A percentile compares a stretch with the other conserved stretches of the same genome.
Evolutionary conservation across 768 basidiomycete genomes (phyloP).

Genomic region (Podaxis sp.): DNA sequence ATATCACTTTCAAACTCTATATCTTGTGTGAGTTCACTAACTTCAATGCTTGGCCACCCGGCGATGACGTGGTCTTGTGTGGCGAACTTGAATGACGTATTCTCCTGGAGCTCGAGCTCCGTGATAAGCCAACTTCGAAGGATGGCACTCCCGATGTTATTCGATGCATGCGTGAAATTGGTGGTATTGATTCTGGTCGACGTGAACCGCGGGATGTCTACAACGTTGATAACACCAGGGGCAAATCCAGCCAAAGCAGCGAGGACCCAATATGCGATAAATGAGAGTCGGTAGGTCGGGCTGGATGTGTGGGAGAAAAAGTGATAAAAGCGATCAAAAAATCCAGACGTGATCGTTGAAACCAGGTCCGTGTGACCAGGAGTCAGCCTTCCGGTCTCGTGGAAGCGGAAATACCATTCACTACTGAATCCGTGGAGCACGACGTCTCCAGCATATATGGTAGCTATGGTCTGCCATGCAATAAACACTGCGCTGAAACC

Average conservation of each 20-base stretch:
- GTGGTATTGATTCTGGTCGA: background rate
- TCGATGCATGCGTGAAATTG: background rate
- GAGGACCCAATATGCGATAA: background rate
- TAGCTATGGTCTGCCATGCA: background rate
- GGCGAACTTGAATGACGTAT: background rate
- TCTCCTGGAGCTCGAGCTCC: background rate
- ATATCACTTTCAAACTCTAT: background rate
- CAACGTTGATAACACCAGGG: background rate
- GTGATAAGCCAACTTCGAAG: background rate
- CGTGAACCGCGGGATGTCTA: background rate
- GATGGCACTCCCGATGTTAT: background rate
- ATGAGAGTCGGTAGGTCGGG: background rate
- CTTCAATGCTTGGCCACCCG: background rate
- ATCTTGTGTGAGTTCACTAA: background rate
- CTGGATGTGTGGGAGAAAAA: background rate
- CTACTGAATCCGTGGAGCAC: background rate
- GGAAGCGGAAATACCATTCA: background rate
- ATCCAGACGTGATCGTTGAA: background rate
- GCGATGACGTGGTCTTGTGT: background rate
- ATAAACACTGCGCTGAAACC: background rate
- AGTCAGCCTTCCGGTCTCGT: background rate
- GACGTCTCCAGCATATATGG: background rate
- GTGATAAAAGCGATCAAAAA: background rate
- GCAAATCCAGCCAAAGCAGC: background rate
- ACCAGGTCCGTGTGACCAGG: background rate